phyloP scores from a whole-genome alignment of 2,329 filamentous ascomycete genomes.

The Apiospora malaysiana region DNA sequence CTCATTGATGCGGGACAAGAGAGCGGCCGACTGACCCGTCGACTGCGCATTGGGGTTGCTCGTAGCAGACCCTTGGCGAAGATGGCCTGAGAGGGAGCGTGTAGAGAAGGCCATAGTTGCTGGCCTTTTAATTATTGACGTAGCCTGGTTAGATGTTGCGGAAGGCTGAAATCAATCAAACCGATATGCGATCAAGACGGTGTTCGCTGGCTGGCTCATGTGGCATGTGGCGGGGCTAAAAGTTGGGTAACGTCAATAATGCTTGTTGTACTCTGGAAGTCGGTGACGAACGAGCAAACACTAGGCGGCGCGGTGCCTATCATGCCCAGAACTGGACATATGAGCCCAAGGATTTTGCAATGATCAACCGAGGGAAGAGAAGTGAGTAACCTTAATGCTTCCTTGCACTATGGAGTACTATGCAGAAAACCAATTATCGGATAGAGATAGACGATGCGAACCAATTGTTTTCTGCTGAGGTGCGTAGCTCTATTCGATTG shows the following conservation, averaged over 20 bases:
- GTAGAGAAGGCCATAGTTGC: slow-evolving; percentile 61
- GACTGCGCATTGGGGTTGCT: slow-evolving; percentile 49
- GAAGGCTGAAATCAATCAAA: slow-evolving; percentile 3
- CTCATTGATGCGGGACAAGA: slow-evolving; percentile 80
- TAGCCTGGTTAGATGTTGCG: not conserved
- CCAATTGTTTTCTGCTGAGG: not conserved
- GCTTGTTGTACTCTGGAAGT: too few relatives aligned
- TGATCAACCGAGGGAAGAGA: not conserved
- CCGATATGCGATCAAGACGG: not conserved
- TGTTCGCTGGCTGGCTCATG: slow-evolving; percentile 5
- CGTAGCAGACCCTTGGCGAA: slow-evolving; percentile 65
- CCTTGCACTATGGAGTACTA: not conserved
- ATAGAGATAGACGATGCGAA: too few relatives aligned
- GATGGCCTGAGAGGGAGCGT: slow-evolving; percentile 66
- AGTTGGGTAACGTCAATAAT: slow-evolving; percentile 5
- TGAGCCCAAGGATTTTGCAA: not conserved
- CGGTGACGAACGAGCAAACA: not conserved
- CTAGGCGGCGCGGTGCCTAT: not conserved
- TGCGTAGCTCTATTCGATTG: not conserved
- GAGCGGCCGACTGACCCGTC: slow-evolving; percentile 68
- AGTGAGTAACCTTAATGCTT: not conserved
- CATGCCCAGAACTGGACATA: not conserved
- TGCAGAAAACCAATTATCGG: too few relatives aligned
- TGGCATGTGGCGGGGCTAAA: not conserved
- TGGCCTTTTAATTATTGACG: not conserved